Conservation (phyloP, 805 yeast species). For the Suhomyces sp. region DNA sequence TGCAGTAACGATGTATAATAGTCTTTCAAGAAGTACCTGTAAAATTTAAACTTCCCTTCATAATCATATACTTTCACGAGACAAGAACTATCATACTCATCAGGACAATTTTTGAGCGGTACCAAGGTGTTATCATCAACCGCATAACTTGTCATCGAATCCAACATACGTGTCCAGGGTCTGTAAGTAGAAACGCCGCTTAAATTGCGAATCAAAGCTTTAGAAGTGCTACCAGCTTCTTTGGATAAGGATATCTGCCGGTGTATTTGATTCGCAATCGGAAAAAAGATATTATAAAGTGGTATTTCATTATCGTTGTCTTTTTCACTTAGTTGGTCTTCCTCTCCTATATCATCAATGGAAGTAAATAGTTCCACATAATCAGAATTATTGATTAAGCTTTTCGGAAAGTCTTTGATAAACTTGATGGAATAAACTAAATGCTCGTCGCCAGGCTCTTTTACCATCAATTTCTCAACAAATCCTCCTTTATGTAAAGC, state of each 20-base stretch:
- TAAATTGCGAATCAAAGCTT: slow-evolving; percentile 47
- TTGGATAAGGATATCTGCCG: slow-evolving; percentile 38
- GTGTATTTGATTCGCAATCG: slow-evolving; percentile 62
- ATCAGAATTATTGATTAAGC: slow-evolving; percentile 43
- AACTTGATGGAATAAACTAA: slow-evolving; percentile 40
- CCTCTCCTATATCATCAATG: slow-evolving; percentile 10
- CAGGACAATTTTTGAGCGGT: slow-evolving; percentile 24
- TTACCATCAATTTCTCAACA: slow-evolving; percentile 51
- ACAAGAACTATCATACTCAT: slow-evolving; percentile 21
- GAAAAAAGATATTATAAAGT: slow-evolving; percentile 52
- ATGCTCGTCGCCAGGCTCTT: slow-evolving; percentile 22
- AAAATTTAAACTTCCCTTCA: slow-evolving; percentile 71
- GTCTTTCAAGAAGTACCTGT: slow-evolving; percentile 45
- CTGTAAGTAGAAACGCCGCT: slow-evolving; percentile 56
- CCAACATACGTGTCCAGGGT: slow-evolving; percentile 51
- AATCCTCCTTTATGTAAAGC: slow-evolving; percentile 44
- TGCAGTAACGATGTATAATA: slow-evolving; percentile 7
- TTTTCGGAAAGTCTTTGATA: slow-evolving; percentile 46
- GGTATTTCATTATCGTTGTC: slow-evolving; percentile 29
- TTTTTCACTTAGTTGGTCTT: slow-evolving; percentile 13
- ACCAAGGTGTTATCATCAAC: slow-evolving; percentile 17
- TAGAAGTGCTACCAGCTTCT: slow-evolving; percentile 55
- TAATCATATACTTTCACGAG: slow-evolving; percentile 66
- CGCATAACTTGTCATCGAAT: slow-evolving; percentile 41
- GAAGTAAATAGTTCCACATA: slow-evolving; percentile 24